phyloP scores from a whole-genome alignment of 106 monocot species.

The Dendrobium huoshanense region DNA sequence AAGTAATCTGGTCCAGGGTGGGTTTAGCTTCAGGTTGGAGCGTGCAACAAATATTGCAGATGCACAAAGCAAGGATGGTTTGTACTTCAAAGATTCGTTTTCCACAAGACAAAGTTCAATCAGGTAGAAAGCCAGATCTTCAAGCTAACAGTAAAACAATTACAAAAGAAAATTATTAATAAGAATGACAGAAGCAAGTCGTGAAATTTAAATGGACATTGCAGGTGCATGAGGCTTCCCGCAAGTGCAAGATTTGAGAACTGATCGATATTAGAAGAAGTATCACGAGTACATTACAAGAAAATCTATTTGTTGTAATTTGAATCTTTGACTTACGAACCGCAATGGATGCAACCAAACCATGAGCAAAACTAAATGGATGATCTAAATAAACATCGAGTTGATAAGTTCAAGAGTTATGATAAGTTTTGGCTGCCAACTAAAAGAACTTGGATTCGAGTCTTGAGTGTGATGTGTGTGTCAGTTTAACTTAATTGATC shows the following conservation, averaged over 20 bases:
- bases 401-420: too few species aligned
- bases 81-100: slow-evolving; percentile 43
- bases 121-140: slow-evolving; percentile 47
- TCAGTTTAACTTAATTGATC: too few species aligned
- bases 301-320: not conserved
- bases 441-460: too few species aligned
- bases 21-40: slow-evolving; percentile 24
- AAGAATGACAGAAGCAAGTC: not conserved
- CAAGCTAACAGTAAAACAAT: slow-evolving; percentile 25
- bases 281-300: too few species aligned
- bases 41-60: slow-evolving; percentile 51
- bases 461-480: too few species aligned
- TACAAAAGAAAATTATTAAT: not conserved
- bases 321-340: not conserved
- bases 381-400: not conserved
- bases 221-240: too few species aligned
- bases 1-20: slow-evolving; percentile 33
- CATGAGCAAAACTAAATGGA: not conserved
- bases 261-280: too few species aligned
- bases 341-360: not conserved
- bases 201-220: not conserved
- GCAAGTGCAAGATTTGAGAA: too few species aligned
- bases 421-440: too few species aligned
- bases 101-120: slow-evolving; percentile 43
- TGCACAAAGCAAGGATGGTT: slow-evolving; percentile 41